Evolutionary conservation across 768 basidiomycete species (phyloP), one percentile per base, ranked within the genome.

Genomic region (Gymnopilus junonius): DNA sequence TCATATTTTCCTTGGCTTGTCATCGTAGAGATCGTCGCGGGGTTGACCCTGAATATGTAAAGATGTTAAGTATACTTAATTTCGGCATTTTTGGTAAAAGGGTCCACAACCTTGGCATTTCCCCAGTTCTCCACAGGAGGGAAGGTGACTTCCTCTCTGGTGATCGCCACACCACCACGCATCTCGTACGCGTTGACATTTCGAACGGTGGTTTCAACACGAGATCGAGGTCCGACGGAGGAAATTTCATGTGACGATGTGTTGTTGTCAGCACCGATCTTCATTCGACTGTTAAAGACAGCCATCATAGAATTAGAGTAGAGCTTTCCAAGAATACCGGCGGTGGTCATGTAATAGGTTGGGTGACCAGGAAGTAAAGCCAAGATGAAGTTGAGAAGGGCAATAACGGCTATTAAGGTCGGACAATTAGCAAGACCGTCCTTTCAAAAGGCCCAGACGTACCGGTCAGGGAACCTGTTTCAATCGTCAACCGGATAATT

Each of bases 221-320:
- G 57, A 14, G 58, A 50, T 37, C 58, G 58, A 25, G 35, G 45
- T 8, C 32, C 32, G 23, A 27, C n/a, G 17, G 50, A 59, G 35
- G 58, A 50, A 20, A 53, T 15, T 27, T 50, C 45, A n/a, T 51
- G 37, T 10, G 50, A 35, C 14, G 50, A 40, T 29, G 46, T 43
- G 21, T 55, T 46, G 8, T 55, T 55, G 17, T 56, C 54, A 21
- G 29, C 31, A 23, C 53, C 42, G 32, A 64, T 53, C 34, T 20
- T 58, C 62, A 63, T 63, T 45, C 62, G 43, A 46, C 62, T 63
- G 32, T 63, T 63, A 35, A 63, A 63, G 35, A 63, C 62, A 2
- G 48, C 62, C 55, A 63, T 39, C 62, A 63, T 63, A 15, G 62
- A 63, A 46, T 63, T 63, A 6, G 62, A 57, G 56, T 63, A 63